A percentile compares a stretch with the other conserved stretches of the same genome.
phyloP scores from a whole-genome alignment of 192 early-diverging fungal genomes.

The Haplosporangium gracile region DNA sequence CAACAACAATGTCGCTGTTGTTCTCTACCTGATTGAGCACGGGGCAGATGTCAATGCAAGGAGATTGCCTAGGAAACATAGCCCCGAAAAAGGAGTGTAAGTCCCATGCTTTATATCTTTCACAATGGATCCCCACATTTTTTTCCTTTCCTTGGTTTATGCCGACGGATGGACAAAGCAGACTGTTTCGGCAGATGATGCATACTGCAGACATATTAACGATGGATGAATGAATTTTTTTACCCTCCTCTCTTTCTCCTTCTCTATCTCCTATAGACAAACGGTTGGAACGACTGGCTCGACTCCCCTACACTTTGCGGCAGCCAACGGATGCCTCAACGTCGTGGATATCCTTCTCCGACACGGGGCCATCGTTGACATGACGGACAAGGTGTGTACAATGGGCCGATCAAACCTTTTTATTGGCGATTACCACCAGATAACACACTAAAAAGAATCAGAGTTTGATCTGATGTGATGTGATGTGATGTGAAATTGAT shows the following conservation, averaged over 20 bases:
- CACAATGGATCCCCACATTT: not conserved
- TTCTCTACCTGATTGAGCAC: constrained; percentile 77
- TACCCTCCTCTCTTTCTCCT: not conserved
- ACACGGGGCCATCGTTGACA: constrained; percentile 70
- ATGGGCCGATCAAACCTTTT: not conserved
- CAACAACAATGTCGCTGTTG: constrained; percentile 71
- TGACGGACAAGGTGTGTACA: constrained; percentile 64
- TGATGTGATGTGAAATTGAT: not conserved
- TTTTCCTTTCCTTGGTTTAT: not conserved
- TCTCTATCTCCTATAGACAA: constrained; percentile 21
- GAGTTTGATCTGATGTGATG: not conserved
- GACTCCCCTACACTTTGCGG: constrained; percentile 89
- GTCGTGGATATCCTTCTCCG: constrained; percentile 73
- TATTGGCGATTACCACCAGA: not conserved
- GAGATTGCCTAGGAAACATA: constrained; percentile 47
- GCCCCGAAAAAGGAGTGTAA: constrained; percentile 54
- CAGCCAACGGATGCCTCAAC: constrained; percentile 76
- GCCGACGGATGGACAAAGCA: not conserved
- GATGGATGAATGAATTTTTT: not conserved
- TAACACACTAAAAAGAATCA: not conserved
- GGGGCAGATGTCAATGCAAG: constrained; percentile 80
- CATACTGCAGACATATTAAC: not conserved
- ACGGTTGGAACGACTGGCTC: constrained; percentile 73
- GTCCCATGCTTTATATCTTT: not conserved
- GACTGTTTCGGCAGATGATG: not conserved